Base-by-base conservation (phyloP, 371 early-diverging fungal species). In the Mortierella sp. region DNA sequence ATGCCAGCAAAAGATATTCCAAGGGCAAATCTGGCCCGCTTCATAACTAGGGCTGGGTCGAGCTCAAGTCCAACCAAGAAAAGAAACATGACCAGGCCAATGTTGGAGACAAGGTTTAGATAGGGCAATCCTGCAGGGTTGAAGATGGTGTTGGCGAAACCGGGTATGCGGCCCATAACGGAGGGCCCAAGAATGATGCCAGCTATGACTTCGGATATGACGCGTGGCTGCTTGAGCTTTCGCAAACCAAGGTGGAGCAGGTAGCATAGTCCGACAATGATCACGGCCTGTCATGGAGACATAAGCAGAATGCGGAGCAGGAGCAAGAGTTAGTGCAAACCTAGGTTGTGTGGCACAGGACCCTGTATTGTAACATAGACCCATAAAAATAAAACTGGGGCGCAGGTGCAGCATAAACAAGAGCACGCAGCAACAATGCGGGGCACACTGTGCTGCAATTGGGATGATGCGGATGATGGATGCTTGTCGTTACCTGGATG, bases 1-100 rank as follows among this genome's bases (percentile, higher is more conserved):
- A 95, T 93, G 12, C 94, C 94, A 4, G 87, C 87, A 2, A 87
- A 71, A 6, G 91, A 85, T 32, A 94, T 90, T 6, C 79, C 72
- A 0, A 87, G 50, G 19, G 84, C 81, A 32, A 75, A 70, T 9
- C 70, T 66, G 52, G 81, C 80, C 30, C 81, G 83, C 24, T 76
- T 68, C 15, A 69, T 62, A 15, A 90, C 64, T 9, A 88, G 63
- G 1, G 66, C 60, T 6, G 86, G 65, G 59, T 93, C 89, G 15
- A 94, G 84, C 81, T 93, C 94, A 11, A 94, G 72, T 1, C 95
- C 95, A 6, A 97, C 92, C 58, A 96, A 83, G 75, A 97, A 96
- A 56, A 97, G 80, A 78, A 93, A 97, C 48, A 98, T 84, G 9
- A 97, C 85, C 50, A 98, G 79, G 2, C 97, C 97, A 58, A 98